Conservation (phyloP, 2,329 filamentous ascomycete genomes). For the Pseudogymnoascus sp. region DNA sequence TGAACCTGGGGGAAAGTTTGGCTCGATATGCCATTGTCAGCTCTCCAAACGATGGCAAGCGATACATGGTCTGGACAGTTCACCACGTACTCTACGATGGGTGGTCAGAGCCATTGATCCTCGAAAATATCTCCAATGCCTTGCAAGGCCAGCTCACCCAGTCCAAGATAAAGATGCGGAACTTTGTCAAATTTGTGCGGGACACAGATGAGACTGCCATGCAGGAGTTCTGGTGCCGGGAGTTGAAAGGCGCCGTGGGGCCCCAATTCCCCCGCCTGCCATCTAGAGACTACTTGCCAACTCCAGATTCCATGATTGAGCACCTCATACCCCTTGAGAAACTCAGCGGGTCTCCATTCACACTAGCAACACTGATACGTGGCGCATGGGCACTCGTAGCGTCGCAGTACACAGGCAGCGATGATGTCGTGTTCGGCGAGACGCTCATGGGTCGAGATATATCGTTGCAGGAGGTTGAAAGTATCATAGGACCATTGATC, state of each 20-base stretch:
- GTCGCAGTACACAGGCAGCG: conserved; percentile 32
- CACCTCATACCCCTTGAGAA: conserved; percentile 27
- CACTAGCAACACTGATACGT: conserved; percentile 21
- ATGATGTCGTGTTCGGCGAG: conserved; percentile 38
- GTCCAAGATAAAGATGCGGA: conserved; percentile 33
- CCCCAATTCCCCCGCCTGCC: conserved; percentile 45
- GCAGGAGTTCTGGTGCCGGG: conserved; percentile 40
- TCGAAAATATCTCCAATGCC: conserved; percentile 23
- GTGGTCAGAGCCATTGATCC: conserved; percentile 36
- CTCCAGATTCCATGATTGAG: conserved; percentile 38
- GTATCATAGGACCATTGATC: conserved; percentile 38
- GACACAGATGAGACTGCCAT: conserved; percentile 34
- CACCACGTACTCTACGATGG: conserved; percentile 53
- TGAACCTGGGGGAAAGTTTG: conserved; percentile 24
- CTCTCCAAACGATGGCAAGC: conserved; percentile 18
- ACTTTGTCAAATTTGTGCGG: conserved; percentile 42
- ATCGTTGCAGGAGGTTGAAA: conserved; percentile 33
- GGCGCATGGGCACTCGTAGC: conserved; percentile 36
- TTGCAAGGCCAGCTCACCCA: conserved; percentile 18
- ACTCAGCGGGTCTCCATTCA: conserved; percentile 12
- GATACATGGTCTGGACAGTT: conserved; percentile 45
- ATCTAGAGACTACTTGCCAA: conserved; percentile 38
- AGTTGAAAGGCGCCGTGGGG: conserved; percentile 38
- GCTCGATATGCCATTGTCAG: conserved; percentile 20
- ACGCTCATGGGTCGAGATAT: conserved; percentile 37